Evolutionary conservation across 352 stramenopile genomes (phyloP).

Genomic region (Pythium plurisporium): DNA sequence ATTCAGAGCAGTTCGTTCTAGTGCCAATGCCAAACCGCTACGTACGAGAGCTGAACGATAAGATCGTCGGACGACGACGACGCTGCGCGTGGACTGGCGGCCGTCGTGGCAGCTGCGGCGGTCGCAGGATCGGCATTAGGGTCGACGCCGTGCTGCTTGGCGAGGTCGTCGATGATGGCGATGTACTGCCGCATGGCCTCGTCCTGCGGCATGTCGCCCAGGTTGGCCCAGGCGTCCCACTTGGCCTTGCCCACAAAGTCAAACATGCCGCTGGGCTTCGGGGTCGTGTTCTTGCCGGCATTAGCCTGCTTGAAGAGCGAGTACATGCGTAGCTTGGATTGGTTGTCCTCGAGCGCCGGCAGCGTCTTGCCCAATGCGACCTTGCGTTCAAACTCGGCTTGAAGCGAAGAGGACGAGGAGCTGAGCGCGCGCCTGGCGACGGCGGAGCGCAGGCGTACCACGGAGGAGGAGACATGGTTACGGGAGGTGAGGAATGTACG

Average conservation of each 20-base stretch:
- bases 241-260: constrained; percentile 84
- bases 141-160: constrained; percentile 34
- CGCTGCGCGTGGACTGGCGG: not conserved
- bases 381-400: constrained; percentile 51
- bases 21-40: not conserved
- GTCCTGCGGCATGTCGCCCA: constrained; percentile 61
- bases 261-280: constrained; percentile 62
- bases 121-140: not conserved
- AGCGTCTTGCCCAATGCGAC: constrained; percentile 65
- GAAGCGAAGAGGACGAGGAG: not conserved
- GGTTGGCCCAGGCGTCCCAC: constrained; percentile 73
- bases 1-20: too few relatives aligned
- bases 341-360: constrained; percentile 66
- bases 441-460: not conserved
- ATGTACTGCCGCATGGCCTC: constrained; percentile 75
- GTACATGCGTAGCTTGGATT: constrained; percentile 80
- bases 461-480: not conserved
- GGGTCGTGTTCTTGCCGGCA: constrained; percentile 49
- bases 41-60: constrained; percentile 49
- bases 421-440: constrained; percentile 11
- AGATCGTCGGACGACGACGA: constrained; percentile 34
- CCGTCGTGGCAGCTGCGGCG: not conserved
- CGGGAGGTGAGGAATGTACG: not conserved
- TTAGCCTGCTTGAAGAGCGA: constrained; percentile 82
- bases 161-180: constrained; percentile 66